phyloP scores from a whole-genome alignment of 2,329 filamentous ascomycete genomes.

The Ophiostoma novo-ulmi region DNA sequence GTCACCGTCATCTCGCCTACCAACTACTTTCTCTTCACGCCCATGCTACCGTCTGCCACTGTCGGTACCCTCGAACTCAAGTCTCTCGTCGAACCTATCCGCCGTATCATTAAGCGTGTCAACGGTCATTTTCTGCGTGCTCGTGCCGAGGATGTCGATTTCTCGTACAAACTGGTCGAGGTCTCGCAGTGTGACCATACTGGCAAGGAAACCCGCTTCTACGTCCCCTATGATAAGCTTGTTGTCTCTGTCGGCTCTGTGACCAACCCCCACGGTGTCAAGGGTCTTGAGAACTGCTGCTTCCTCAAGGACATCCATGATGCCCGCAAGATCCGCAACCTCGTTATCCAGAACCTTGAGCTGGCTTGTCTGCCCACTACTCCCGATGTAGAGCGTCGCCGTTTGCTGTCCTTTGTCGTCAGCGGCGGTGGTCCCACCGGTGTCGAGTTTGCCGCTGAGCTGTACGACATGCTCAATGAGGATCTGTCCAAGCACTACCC shows the following conservation, averaged over 20 bases:
- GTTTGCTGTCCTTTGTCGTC: constrained; percentile 90
- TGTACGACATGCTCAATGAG: constrained; percentile 95
- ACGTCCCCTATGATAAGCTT: constrained; percentile 95
- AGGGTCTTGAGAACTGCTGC: constrained; percentile 86
- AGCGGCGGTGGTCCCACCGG: constrained; percentile 93
- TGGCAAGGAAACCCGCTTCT: constrained; percentile 76
- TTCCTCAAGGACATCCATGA: constrained; percentile 96
- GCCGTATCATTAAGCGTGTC: constrained; percentile 71
- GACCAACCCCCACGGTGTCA: constrained; percentile 92
- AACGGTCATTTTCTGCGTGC: constrained; percentile 88
- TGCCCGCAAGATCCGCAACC: constrained; percentile 81
- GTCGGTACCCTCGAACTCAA: constrained; percentile 90
- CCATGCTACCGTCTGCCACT: constrained; percentile 94
- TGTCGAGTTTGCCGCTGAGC: constrained; percentile 93
- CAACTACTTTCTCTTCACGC: constrained; percentile 97
- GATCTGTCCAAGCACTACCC: constrained; percentile 82
- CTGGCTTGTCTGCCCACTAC: constrained; percentile 90
- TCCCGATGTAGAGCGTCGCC: constrained; percentile 75
- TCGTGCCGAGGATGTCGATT: constrained; percentile 81
- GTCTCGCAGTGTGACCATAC: constrained; percentile 65
- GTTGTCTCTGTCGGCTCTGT: constrained; percentile 87
- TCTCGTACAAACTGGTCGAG: constrained; percentile 85
- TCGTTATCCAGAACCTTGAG: constrained; percentile 84
- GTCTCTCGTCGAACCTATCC: constrained; percentile 87
- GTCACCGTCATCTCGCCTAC: constrained; percentile 90